Evolutionary conservation across 78 protist genomes (phyloP).

Genomic region (Trichosphaerium sp.): DNA sequence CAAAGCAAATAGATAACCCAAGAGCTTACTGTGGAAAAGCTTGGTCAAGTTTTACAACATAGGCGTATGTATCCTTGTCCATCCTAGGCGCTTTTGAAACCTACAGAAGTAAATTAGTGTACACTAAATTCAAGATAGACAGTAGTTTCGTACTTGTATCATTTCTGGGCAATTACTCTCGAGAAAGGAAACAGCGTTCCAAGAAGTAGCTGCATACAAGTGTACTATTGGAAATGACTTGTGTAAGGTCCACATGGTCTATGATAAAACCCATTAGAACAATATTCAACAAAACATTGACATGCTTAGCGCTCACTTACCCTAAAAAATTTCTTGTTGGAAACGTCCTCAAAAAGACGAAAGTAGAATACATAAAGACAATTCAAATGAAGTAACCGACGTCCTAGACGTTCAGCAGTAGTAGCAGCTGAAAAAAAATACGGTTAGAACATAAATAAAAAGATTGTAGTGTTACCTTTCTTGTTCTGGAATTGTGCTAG

Average conservation of each 20-base stretch:
- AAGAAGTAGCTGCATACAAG: background rate
- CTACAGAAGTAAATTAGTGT: background rate
- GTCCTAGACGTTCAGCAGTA: constrained; percentile 7
- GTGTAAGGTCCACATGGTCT: too few relatives aligned
- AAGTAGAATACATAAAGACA: constrained; percentile 34
- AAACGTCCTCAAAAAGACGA: constrained; percentile 24
- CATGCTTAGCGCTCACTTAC: too few relatives aligned
- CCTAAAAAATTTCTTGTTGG: constrained; percentile 37
- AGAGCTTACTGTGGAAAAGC: background rate
- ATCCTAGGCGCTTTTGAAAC: background rate
- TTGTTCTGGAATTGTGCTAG: constrained; percentile 2
- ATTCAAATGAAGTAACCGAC: constrained; percentile 27
- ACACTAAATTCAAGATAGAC: too few relatives aligned
- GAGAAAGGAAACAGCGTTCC: background rate
- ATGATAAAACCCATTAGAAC: too few relatives aligned
- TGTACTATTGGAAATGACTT: background rate
- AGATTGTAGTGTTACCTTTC: background rate
- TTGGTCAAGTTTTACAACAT: background rate
- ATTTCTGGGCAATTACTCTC: background rate
- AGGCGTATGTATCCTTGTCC: background rate
- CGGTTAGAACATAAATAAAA: background rate
- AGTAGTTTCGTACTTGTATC: background rate
- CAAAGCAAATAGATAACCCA: background rate
- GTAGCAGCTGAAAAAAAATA: background rate
- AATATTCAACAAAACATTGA: too few relatives aligned